Conservation (phyloP, 2,329 filamentous ascomycete genomes). For the Pochonia chlamydosporia region DNA sequence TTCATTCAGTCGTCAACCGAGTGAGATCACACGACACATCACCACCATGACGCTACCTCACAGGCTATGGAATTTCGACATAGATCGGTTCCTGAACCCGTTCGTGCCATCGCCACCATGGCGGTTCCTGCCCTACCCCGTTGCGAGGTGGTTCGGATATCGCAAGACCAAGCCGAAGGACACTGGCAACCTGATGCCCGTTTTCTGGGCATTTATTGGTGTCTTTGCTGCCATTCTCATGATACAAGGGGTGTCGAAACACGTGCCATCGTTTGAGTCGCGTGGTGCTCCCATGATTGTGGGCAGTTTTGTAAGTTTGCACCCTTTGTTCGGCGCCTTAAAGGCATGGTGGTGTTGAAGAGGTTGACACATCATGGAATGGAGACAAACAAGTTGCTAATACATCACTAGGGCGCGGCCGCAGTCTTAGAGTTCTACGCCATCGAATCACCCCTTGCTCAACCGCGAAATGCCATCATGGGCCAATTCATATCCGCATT, state of each 20-base stretch:
- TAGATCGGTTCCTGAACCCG: slow-evolving; percentile 71
- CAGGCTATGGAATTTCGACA: slow-evolving; percentile 55
- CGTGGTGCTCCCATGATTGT: slow-evolving; percentile 56
- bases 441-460: slow-evolving; percentile 65
- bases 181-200: slow-evolving; percentile 52
- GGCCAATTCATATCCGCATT: slow-evolving; percentile 60
- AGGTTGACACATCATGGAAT: too few species aligned
- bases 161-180: slow-evolving; percentile 32
- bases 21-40: too few species aligned
- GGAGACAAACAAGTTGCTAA: not conserved
- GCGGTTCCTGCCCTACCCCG: slow-evolving; percentile 53
- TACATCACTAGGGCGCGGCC: slow-evolving; percentile 56
- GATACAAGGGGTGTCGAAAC: slow-evolving; percentile 50
- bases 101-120: slow-evolving; percentile 62
- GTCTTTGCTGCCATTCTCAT: slow-evolving; percentile 55
- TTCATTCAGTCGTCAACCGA: too few species aligned
- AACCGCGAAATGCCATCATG: slow-evolving; percentile 63
- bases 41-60: slow-evolving; percentile 11
- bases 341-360: too few species aligned
- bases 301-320: slow-evolving; percentile 59
- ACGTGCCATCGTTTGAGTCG: slow-evolving; percentile 46
- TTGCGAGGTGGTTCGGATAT: slow-evolving; percentile 66
- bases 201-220: slow-evolving; percentile 60
- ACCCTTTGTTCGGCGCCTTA: not conserved
- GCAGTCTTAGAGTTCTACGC: slow-evolving; percentile 71